Evolutionary conservation across 495 filamentous ascomycete genomes (phyloP).

Genomic region (Tuber calosporum): DNA sequence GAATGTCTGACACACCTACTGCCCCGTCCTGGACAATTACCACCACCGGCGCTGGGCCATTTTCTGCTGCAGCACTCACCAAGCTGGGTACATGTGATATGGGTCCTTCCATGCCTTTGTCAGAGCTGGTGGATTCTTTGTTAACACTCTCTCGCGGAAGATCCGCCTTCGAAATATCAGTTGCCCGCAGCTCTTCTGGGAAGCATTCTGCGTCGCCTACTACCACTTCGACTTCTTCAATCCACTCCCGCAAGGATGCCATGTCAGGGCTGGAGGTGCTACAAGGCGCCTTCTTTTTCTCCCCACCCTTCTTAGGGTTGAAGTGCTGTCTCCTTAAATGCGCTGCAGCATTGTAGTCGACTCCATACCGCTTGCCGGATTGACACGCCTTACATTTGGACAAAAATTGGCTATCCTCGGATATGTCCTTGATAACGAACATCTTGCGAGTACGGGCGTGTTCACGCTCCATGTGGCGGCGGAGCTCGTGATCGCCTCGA

Average conservation of each 20-base stretch:
- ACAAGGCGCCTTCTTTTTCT: constrained; percentile 44
- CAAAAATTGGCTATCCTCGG: constrained; percentile 56
- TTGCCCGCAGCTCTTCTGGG: neutral
- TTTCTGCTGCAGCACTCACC: neutral
- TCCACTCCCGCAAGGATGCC: constrained; percentile 30
- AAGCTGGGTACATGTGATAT: neutral
- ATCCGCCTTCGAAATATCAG: neutral
- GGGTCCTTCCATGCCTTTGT: neutral
- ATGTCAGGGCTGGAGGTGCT: constrained; percentile 19
- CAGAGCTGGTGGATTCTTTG: neutral
- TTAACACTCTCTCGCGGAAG: neutral
- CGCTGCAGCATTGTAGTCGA: constrained; percentile 92
- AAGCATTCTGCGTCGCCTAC: neutral
- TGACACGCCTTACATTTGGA: constrained; percentile 83
- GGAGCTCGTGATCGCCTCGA: constrained; percentile 87
- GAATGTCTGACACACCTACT: neutral
- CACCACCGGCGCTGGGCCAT: neutral
- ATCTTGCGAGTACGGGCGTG: constrained; percentile 69
- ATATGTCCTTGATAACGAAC: constrained; percentile 59
- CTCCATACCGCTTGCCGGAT: constrained; percentile 67
- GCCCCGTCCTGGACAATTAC: neutral
- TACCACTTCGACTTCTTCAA: constrained; percentile 24
- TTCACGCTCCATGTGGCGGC: constrained; percentile 73
- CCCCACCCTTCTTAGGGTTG: constrained; percentile 55
- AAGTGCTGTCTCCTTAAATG: constrained; percentile 89